Percentiles rank a stretch among this genome's conserved stretches.
Conservation (phyloP, 148 eudicot species). For the Amaranthus cruentus region DNA sequence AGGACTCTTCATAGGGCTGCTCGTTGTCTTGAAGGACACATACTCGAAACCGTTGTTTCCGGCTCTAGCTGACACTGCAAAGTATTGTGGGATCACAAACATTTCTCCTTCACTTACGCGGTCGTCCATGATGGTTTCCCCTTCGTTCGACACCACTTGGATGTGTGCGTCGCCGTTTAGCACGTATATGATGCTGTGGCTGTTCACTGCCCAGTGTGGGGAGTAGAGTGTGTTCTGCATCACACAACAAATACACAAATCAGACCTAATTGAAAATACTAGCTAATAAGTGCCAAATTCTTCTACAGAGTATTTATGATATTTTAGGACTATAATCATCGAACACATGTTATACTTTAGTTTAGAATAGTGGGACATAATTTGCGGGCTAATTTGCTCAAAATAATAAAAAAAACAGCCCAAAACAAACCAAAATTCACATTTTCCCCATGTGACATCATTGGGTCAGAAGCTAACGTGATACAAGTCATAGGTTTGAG, state of each 20-base stretch:
- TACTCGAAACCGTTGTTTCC: constrained; percentile 56
- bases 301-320: too few relatives aligned
- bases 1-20: constrained; percentile 55
- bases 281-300: too few relatives aligned
- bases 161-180: constrained; percentile 51
- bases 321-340: too few relatives aligned
- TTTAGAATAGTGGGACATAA: too few relatives aligned
- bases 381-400: too few relatives aligned
- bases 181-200: constrained; percentile 62
- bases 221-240: constrained; percentile 52
- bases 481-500: too few relatives aligned
- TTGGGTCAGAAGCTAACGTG: neutral
- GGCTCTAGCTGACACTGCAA: constrained; percentile 36
- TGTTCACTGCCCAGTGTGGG: constrained; percentile 53
- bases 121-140: constrained; percentile 47
- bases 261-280: too few relatives aligned
- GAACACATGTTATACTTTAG: too few relatives aligned
- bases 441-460: neutral
- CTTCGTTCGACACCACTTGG: constrained; percentile 45
- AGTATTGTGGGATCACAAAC: constrained; percentile 66
- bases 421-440: neutral
- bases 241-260: neutral
- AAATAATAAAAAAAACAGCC: too few relatives aligned
- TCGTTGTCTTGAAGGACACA: constrained; percentile 54
- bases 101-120: constrained; percentile 51